Evolutionary conservation across 805 yeast genomes (phyloP).

Genomic region (Barnettozyma sp.): DNA sequence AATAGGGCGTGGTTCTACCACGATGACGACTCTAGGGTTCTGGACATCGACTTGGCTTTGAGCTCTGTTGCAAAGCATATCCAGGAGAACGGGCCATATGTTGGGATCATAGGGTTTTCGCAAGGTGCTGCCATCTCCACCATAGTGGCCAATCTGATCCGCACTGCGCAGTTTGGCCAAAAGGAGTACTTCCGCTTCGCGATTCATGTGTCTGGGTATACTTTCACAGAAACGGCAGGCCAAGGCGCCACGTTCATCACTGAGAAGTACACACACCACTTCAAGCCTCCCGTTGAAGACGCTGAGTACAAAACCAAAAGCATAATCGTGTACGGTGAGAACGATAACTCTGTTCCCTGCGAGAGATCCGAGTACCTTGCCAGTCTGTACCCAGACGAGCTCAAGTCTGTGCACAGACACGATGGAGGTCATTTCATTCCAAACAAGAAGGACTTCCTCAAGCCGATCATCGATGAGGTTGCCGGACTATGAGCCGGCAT

Average conservation of each 20-base stretch:
- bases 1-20: conserved; percentile 74
- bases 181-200: conserved; percentile 53
- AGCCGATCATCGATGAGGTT: conserved; percentile 36
- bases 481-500: too few species aligned
- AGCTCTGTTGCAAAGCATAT: conserved; percentile 42
- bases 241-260: conserved; percentile 31
- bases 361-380: conserved; percentile 59
- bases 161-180: conserved; percentile 32
- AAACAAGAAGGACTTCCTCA: conserved; percentile 56
- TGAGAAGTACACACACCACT: conserved; percentile 27
- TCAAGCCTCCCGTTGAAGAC: conserved; percentile 26
- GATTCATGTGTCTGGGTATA: conserved; percentile 65
- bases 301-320: conserved; percentile 33
- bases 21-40: conserved; percentile 38
- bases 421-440: conserved; percentile 99
- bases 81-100: conserved; percentile 68
- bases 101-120: conserved; percentile 85
- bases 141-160: conserved; percentile 53
- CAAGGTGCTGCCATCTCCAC: conserved; percentile 93
- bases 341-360: conserved; percentile 79
- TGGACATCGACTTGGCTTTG: conserved; percentile 47
- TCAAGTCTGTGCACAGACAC: conserved; percentile 53
- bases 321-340: conserved; percentile 79
- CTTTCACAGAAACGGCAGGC: conserved; percentile 37
- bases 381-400: conserved; percentile 41